Base-by-base conservation (phyloP, 108 stramenopile species). In the Fragilaria crotonensis region DNA sequence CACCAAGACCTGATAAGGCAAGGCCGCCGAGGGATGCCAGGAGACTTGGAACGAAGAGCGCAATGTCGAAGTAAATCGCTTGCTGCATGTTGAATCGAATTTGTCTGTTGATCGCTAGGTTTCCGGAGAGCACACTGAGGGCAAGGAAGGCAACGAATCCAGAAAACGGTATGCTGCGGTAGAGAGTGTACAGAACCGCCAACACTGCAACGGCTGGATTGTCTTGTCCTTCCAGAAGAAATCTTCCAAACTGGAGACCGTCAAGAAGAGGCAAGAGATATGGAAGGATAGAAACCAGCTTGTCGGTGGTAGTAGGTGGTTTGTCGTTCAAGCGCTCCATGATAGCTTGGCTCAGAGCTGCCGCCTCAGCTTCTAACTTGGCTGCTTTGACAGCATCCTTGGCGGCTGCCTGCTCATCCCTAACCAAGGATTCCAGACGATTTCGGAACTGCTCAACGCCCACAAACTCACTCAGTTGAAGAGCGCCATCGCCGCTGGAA, bases 1-100 rank as follows among this genome's bases (percentile, higher is more conserved):
- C 52, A 32, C 72, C 81, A 0, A 71, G 59, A 7, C 63, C 64
- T 14, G 54, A 41, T 2, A 62, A 45, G 26, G 79, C 29, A 25
- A 73, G 47, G 7, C 60, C 72, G n/a, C 71, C 59, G 14, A 88
- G 32, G 5, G 79, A 80, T 5, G 61, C 47, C 36, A 88, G 30
- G 5, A 94, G 65, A 18, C 84, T 81, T 58, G 89, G 89, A 45
- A 94, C 80, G 77, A 94, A 85, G 41, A 94, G 62, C 5, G 87
- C 89, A 67, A 94, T 94, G 71, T 94, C 93, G 49, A 94, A 53
- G 44, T 80, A 89, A 36, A 94, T 90, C 9, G 93, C 93, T 75
- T 94, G 93, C 54, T 90, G 89, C 81, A 90, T 85, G 60, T 85
- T 89, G 79, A 74, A 94, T 30, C 93, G 74, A 25, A 89, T 62